These are phyloP conservation scores for Cardamine chenopodiifolia DNA, from an alignment of 345 rosid species.

Conservation along the genomic window DNA sequence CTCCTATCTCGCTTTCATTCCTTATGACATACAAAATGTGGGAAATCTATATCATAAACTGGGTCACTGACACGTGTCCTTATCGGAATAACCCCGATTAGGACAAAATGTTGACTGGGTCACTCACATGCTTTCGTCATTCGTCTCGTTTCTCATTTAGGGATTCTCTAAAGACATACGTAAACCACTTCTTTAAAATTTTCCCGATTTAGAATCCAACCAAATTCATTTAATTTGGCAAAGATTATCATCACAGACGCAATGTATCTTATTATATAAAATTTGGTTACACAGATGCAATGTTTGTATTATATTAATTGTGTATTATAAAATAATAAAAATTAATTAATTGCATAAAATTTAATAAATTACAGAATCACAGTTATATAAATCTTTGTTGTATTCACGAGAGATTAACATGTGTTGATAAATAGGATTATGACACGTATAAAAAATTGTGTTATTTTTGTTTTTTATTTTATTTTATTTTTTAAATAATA, in stretches of 20 bases:
- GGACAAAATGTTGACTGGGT: conserved; percentile 15
- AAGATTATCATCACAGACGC: conserved; percentile 19
- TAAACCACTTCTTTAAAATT: conserved; percentile 31
- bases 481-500: too few relatives aligned
- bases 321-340: too few relatives aligned
- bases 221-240: conserved; percentile 35
- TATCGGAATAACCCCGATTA: conserved; percentile 23
- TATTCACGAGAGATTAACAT: too few relatives aligned
- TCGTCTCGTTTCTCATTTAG: conserved; percentile 25
- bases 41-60: not conserved
- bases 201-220: conserved; percentile 26
- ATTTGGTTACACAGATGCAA: too few relatives aligned
- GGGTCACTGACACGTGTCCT: conserved; percentile 27
- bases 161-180: conserved; percentile 28
- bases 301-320: too few relatives aligned
- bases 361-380: too few relatives aligned
- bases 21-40: conserved; percentile 13
- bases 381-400: too few relatives aligned
- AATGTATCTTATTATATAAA: too few relatives aligned
- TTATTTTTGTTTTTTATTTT: too few relatives aligned
- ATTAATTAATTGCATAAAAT: too few relatives aligned
- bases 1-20: not conserved
- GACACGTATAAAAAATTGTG: too few relatives aligned
- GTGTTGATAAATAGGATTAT: too few relatives aligned
- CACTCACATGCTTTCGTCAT: conserved; percentile 22